Percentiles rank a stretch among this genome's conserved stretches.
phyloP scores from a whole-genome alignment of 768 basidiomycete species.

The Panaeolus cyanescens region DNA sequence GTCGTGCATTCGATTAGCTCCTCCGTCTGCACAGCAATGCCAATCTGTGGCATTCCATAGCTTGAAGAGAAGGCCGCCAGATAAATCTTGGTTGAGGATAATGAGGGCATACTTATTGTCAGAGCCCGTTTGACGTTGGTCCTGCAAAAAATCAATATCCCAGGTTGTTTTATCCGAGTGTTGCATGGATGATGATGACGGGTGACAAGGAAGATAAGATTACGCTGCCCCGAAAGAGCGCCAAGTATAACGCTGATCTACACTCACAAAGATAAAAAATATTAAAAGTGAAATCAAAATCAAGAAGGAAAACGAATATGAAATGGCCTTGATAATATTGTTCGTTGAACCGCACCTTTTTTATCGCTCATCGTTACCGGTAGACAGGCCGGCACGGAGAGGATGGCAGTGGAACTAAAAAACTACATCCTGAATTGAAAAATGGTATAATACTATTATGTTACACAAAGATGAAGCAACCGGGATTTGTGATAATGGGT shows the following conservation, averaged over 20 bases:
- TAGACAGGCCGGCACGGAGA: background rate
- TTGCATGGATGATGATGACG: background rate
- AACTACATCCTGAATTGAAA: too few relatives aligned
- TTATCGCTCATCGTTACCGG: too few relatives aligned
- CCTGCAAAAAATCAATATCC: conserved; percentile 43
- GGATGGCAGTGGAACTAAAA: background rate
- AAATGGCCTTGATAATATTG: too few relatives aligned
- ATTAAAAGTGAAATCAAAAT: background rate
- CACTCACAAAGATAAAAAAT: too few relatives aligned
- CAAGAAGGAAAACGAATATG: background rate
- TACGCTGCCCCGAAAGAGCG: background rate
- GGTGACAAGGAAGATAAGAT: background rate
- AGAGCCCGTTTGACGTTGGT: conserved; percentile 8
- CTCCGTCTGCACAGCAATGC: conserved; percentile 84
- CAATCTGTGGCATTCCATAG: conserved; percentile 58
- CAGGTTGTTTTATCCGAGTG: conserved; percentile 26
- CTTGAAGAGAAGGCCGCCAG: conserved; percentile 54
- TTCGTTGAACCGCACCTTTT: too few relatives aligned
- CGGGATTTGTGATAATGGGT: background rate
- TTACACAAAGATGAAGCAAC: background rate
- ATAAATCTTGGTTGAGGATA: conserved; percentile 91
- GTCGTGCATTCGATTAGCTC: conserved; percentile 84
- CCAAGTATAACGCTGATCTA: too few relatives aligned
- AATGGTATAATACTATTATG: background rate
- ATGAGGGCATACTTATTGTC: conserved; percentile 57